Evolutionary conservation across 164 flowering plant species (phyloP).

Genomic region (Stephania cephalantha): DNA sequence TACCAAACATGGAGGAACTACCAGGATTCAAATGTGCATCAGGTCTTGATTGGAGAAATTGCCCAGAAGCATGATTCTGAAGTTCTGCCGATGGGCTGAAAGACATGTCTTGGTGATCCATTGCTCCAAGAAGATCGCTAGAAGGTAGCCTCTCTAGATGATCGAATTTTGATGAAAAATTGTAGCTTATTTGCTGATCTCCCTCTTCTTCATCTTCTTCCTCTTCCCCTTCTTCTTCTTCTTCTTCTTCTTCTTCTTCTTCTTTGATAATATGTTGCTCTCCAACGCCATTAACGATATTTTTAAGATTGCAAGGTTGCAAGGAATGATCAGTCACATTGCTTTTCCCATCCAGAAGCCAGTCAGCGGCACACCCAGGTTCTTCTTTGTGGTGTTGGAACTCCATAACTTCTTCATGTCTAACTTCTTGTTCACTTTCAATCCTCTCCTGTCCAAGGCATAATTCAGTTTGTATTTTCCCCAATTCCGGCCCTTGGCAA

Average conservation of each 20-base stretch:
- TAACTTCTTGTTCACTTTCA: constrained; percentile 21
- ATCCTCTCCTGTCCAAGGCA: constrained; percentile 37
- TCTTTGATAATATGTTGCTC: constrained; percentile 20
- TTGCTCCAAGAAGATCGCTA: constrained; percentile 38
- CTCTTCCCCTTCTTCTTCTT: constrained; percentile 17
- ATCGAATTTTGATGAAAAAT: constrained; percentile 21
- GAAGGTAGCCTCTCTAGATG: constrained; percentile 34
- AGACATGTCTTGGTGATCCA: constrained; percentile 34
- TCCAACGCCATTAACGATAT: constrained; percentile 21
- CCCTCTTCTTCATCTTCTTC: constrained; percentile 25
- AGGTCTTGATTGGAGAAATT: constrained; percentile 32
- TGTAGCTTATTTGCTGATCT: constrained; percentile 18
- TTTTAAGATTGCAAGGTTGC: constrained; percentile 34
- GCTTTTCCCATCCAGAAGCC: constrained; percentile 35
- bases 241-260: constrained; percentile 26
- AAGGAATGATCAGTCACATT: constrained; percentile 24
- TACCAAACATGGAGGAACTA: constrained; percentile 37
- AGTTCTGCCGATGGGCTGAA: constrained; percentile 31
- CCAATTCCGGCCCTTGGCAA: constrained; percentile 19
- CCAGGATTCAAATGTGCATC: constrained; percentile 26
- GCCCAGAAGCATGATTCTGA: constrained; percentile 35
- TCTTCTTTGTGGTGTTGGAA: constrained; percentile 37
- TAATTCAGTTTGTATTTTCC: constrained; percentile 32
- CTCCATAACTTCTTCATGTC: constrained; percentile 36
- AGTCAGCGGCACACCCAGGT: constrained; percentile 19